Base-by-base conservation (phyloP, 2,329 filamentous ascomycete species). In the Ceratocystis cubensis region DNA sequence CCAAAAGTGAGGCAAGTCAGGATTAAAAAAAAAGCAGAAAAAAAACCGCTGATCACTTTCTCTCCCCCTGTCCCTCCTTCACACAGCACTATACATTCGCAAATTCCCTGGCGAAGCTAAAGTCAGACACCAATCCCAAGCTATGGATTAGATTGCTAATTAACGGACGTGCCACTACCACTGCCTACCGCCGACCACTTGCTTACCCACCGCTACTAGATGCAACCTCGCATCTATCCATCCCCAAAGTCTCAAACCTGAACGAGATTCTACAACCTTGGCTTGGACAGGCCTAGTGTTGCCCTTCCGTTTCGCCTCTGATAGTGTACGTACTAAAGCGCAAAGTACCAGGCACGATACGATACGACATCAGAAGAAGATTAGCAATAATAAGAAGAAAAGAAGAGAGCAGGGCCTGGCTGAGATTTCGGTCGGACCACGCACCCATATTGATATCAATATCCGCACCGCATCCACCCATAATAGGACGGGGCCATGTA, bases 141-240 rank as follows among this genome's bases (percentile, higher is more conserved):
- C 56, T 17, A 59, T 59, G 56, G 56, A 59, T 59, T 17, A 59
- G 30, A 59, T 59, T 59, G 56, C 56, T 59, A 59, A 59, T 59
- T 33, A 59, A 59, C 33, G 28, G 22, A 59, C 48, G 48, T 53
- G 22, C 48, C 48, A 53, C 48, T 41, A 41, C 37, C 37, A 41
- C 37, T 15, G 13, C 37, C 37, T 41, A 41, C 10, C 37, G 4
- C 37, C 10, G 37, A 41, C 37, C 37, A 15, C 37, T 41, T 41
- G 13, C 37, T 53, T 22, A 50, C 48, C n/a, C 17, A 53, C 48
- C 46, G 46, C 48, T 53, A 53, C 48, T 25, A 48, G 20, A 28
- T 28, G 25, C 20, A 10, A 28, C 22, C 20, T 53, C 48, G 48
- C 20, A 53, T 53, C 8, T 53, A 53, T 10, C 8, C 48, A 25